A percentile compares a stretch with the other conserved stretches of the same genome.
phyloP scores from a whole-genome alignment of 148 eudicot species.

The Dianthus caryophyllus region DNA sequence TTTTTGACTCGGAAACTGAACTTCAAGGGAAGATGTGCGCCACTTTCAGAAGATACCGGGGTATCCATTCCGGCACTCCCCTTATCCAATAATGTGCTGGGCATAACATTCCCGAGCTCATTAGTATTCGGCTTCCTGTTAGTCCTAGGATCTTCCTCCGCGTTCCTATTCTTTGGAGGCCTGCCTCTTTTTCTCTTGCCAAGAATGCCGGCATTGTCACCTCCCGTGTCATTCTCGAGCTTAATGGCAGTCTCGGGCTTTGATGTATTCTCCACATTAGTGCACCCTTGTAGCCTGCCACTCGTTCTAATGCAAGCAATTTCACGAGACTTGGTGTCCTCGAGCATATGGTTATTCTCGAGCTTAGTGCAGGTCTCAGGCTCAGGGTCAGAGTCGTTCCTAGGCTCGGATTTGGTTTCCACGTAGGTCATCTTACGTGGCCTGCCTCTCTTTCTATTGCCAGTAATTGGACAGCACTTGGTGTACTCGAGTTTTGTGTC shows the following conservation, averaged over 20 bases:
- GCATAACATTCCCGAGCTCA: slow-evolving; percentile 29
- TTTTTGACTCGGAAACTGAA: slow-evolving; percentile 33
- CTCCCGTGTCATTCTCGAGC: background rate
- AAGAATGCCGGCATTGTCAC: background rate
- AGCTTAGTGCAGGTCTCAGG: too few relatives aligned
- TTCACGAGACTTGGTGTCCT: too few relatives aligned
- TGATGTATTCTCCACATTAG: background rate
- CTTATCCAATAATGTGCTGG: slow-evolving; percentile 34
- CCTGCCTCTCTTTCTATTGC: background rate
- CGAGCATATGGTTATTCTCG: background rate
- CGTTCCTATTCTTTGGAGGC: slow-evolving; percentile 6
- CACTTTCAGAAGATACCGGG: slow-evolving; percentile 5
- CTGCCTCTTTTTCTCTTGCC: slow-evolving; percentile 3
- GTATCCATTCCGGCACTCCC: slow-evolving; percentile 24
- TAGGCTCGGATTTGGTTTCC: background rate
- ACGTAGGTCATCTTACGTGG: background rate
- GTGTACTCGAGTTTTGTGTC: too few relatives aligned
- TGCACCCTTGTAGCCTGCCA: background rate
- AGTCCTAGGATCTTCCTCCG: background rate
- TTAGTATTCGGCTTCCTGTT: slow-evolving; percentile 10
- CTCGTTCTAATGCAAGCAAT: background rate
- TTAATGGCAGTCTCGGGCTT: background rate
- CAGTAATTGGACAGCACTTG: background rate
- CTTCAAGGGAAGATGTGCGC: slow-evolving; percentile 22
- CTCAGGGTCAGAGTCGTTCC: background rate